These are phyloP conservation scores for Epichloe coenophiala DNA, from an alignment of 2,329 filamentous ascomycete species.

Conservation along the genomic window DNA sequence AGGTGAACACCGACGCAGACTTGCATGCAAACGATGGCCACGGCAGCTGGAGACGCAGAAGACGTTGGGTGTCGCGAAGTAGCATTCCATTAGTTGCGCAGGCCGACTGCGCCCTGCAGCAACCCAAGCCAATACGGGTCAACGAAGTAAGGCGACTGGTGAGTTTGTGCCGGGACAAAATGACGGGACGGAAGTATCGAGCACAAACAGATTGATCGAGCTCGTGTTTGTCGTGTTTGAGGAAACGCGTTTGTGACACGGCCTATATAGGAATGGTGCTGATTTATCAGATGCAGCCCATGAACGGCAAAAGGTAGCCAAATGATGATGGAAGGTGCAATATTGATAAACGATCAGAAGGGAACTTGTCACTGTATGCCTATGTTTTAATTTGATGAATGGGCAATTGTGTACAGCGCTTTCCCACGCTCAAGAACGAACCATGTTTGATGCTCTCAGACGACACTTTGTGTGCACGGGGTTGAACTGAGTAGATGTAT, in stretches of 20 bases:
- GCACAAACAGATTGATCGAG: constrained; percentile 9
- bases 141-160: constrained; percentile 18
- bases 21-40: background rate
- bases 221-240: background rate
- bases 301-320: background rate
- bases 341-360: background rate
- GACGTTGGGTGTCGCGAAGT: constrained; percentile 11
- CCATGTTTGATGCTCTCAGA: background rate
- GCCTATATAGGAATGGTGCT: background rate
- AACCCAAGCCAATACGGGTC: constrained; percentile 18
- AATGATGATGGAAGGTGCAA: background rate
- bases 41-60: constrained; percentile 6
- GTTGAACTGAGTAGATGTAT: too few relatives aligned
- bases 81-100: constrained; percentile 13
- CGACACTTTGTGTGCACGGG: background rate
- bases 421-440: background rate
- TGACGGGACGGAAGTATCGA: constrained; percentile 9
- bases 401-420: background rate
- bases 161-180: constrained; percentile 15
- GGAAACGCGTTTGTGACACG: background rate
- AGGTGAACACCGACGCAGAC: background rate
- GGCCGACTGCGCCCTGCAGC: constrained; percentile 16
- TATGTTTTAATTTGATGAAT: background rate
- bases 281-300: background rate
- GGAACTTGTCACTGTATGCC: background rate